Evolutionary conservation across 2,329 filamentous ascomycete genomes (phyloP), one percentile per base, ranked within the genome.

Genomic region (Pyricularia grisea): DNA sequence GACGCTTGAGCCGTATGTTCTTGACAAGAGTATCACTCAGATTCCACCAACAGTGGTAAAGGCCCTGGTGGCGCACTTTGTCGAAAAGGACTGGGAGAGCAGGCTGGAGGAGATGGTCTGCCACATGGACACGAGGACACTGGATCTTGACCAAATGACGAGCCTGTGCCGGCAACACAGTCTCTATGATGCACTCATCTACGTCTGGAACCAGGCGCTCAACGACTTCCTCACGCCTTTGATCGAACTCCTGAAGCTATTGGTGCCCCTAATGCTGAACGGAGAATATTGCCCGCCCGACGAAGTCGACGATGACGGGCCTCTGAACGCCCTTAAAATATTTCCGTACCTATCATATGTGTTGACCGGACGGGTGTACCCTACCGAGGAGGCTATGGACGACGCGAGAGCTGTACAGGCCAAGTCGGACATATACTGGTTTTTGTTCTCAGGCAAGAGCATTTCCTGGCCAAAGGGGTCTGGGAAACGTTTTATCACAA

Each of bases 321-420:
- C 86, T 69, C 85, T 89, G 30, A 91, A 93, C 74, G 93, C 92
- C 2, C 86, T 92, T 77, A 99, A 98, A 77, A 89, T 97, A 71
- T 99, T 97, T 73, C 92, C 95, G 0, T 99, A 97, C 75, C 84
- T 99, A 7, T 96, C 95, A 0, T 98, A 97, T 76, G 90, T 90
- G 4, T 84, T 98, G 68, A 98, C 95, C 0, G 91, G 94, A 20
- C 88, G 95, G 58, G 82, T 93, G n/a, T 99, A 99, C 76, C 95
- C 96, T 0, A 95, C 91, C 0, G 95, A 92, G 2, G 88, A 91
- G 66, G 78, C 82, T 0, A 88, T 98, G 80, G 83, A 87, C 2
- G 92, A 95, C 25, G 82, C 85, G n/a, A 84, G 90, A 71, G 90
- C 93, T 0, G 84, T 83, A 17, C 87, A 87, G 74, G 94, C 94